Base-by-base conservation (phyloP, 176 grass and related monocot species). In the Oryza longistaminata region DNA sequence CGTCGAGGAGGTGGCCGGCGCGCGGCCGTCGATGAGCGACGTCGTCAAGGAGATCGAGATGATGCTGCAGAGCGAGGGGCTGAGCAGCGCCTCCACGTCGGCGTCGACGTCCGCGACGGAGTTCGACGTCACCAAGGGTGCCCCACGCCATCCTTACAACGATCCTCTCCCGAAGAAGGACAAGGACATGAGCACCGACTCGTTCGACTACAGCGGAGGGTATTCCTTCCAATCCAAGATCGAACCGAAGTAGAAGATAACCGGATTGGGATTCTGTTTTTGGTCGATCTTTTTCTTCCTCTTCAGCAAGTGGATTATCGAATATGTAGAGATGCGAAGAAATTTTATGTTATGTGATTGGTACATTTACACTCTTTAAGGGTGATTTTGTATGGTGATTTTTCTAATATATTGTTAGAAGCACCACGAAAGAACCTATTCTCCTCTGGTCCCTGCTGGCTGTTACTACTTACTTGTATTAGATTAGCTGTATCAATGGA, bases 1-100 rank as follows among this genome's bases (percentile, higher is more conserved):
- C 66, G 76, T 94, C 0, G 88, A 94, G 79, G 96, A 99, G 79
- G 69, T 65, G 25, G 83, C 89, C 17, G 64, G 69, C 5, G 82
- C 82, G 7, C 83, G 91, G 25, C 97, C 93, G 24, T 79, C 90
- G 4, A 99, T 99, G 93, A 94, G 88, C 49, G 88, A 92, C 4
- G 84, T 96, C 17, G 96, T 92, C 34, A 96, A 96, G 86, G 91
- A 99, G 88, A 94, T 99, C 17, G 97, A 96, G 88, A 75, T 52
- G 61, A 92, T 94, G 91, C 64, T 99, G 87, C 89, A 94, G 13
- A 85, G 49, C 81, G 89, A 92, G 78, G 93, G 82, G 62, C 88
- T 91, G 70, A 33, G 71, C 87, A 91, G 88, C 40, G 43, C 81
- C 70, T 94, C 93, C 0, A 93, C 88, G 0, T 94, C 93, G 1